Base-by-base conservation (phyloP, 805 yeast genomes). In the Suhomyces sp. region DNA sequence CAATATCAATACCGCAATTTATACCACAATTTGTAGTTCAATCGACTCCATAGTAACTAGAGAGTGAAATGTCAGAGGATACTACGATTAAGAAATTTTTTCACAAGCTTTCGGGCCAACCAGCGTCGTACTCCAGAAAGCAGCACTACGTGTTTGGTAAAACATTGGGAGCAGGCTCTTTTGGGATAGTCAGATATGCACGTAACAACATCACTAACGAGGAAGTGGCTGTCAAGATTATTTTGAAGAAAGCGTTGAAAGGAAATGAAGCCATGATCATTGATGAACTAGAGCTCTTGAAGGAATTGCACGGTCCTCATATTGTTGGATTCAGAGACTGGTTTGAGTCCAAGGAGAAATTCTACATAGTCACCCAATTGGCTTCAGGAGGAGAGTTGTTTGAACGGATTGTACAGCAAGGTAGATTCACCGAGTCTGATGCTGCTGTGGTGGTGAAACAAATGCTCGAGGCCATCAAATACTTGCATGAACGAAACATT, bases 331-430 rank as follows among this genome's bases (percentile, higher is more conserved):
- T 93, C 66, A 78, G 86, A 49, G 97, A 91, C 67, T 93, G 96
- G 93, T 93, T 93, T 67, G 97, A 93, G 73, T 83, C 90, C 27
- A 87, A 83, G 68, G 97, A 91, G 62, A 93, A 93, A 73, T 91
- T 89, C 70, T 93, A 90, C 66, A 87, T 93, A 54, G 97, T 90
- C 17, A 93, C 97, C 2, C 97, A 93, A 68, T 76, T 93, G 64
- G 97, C 97, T 23, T 87, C 91, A 1, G 99, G 99, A 29, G 99
- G 99, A 48, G 99, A 93, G 69, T 73, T 93, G 53, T 93, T 93
- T 65, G 97, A 92, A 57, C 75, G 97, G 50, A 90, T 93, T 57
- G 80, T 91, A 41, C 75, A 83, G 47, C 77, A 85, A 62, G 97
- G 97, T 12, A 80, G 85, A 51, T 93, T 90, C 70, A 89, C 97